phyloP scores from a whole-genome alignment of 2,329 filamentous ascomycete species.

The Botrytis fragariae region DNA sequence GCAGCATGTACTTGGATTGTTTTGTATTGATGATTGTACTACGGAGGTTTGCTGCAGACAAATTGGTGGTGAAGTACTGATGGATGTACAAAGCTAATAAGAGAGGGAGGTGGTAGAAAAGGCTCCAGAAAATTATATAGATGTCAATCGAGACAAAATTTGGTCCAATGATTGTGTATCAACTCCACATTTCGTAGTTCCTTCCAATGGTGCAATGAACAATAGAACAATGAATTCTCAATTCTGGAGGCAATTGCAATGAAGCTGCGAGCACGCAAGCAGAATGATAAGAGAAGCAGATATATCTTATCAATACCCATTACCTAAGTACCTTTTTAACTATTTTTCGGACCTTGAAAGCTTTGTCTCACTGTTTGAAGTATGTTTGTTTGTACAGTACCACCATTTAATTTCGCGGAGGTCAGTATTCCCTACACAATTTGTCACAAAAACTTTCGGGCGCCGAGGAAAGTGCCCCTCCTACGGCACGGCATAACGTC shows the following conservation, averaged over 20 bases:
- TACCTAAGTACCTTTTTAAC: neutral
- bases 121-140: conserved; percentile 4
- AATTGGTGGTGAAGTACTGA: neutral
- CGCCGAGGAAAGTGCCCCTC: conserved; percentile 9
- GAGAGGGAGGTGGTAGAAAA: neutral
- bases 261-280: neutral
- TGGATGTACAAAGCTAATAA: neutral
- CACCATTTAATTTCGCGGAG: neutral
- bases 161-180: neutral
- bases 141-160: neutral
- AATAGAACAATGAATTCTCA: neutral
- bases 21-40: conserved; percentile 1
- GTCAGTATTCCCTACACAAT: neutral
- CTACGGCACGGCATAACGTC: neutral
- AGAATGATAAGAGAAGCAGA: neutral
- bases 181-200: neutral
- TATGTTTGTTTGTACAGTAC: neutral
- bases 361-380: neutral
- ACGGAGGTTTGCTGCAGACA: neutral
- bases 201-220: neutral
- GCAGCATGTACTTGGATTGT: conserved; percentile 48
- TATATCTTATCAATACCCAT: neutral
- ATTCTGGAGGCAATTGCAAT: neutral
- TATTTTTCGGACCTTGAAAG: neutral
- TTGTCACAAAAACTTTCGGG: neutral